Conservation (phyloP, 495 filamentous ascomycete species). For the Neurospora sp. region DNA sequence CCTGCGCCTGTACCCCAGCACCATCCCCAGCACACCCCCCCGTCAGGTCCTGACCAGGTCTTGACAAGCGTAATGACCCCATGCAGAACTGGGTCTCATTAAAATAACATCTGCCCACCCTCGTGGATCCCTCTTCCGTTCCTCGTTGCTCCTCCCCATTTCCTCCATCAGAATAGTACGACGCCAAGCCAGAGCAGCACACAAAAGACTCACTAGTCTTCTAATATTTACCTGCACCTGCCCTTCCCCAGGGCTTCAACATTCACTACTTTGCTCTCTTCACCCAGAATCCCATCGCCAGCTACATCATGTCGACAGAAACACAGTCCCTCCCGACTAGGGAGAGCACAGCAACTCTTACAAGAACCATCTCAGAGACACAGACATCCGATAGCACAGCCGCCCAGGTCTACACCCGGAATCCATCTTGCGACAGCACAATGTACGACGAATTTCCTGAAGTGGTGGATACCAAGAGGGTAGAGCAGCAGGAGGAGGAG, state of each 20-base stretch:
- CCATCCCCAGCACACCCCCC: neutral
- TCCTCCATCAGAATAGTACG: neutral
- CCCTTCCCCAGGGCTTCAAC: neutral
- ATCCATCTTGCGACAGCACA: slow-evolving; percentile 11
- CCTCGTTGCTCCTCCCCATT: neutral
- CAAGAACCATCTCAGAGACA: neutral
- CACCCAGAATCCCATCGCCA: neutral
- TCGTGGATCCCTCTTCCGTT: neutral
- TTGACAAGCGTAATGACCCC: neutral
- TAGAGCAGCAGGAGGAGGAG: neutral
- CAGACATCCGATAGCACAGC: neutral
- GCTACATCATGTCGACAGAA: neutral
- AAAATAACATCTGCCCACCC: neutral
- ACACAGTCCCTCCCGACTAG: neutral
- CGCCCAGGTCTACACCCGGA: neutral
- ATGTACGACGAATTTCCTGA: slow-evolving; percentile 20
- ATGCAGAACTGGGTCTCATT: neutral
- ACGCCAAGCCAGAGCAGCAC: neutral
- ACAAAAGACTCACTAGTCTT: neutral
- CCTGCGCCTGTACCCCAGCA: neutral
- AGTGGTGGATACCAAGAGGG: slow-evolving; percentile 9
- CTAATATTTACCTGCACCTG: neutral
- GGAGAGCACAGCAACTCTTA: neutral
- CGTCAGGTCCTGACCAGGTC: neutral
- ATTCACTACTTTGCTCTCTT: neutral